A percentile compares a stretch with the other conserved stretches of the same genome.
Conservation (phyloP, 1,139 yeast genomes). For the Kodamaea sp. region DNA sequence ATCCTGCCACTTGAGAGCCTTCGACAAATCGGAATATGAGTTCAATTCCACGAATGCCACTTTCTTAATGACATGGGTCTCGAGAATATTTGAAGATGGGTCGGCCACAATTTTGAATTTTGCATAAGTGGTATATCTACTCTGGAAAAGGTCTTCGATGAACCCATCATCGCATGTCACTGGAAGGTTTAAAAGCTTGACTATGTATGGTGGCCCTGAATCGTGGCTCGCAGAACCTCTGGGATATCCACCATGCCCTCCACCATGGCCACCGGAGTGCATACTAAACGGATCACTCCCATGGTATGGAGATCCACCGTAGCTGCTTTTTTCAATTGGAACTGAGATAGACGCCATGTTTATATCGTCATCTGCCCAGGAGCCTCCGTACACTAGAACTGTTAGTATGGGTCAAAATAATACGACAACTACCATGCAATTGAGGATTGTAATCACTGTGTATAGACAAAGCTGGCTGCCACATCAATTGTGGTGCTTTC, state of each 20-base stretch:
- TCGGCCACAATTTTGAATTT: conserved; percentile 47
- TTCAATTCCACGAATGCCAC: conserved; percentile 65
- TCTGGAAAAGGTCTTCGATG: conserved; percentile 43
- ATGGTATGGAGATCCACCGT: conserved; percentile 8
- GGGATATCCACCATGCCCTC: conserved; percentile 2
- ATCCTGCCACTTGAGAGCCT: conserved; percentile 48
- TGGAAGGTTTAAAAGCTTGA: conserved; percentile 55
- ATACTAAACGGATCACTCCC: conserved; percentile 6
- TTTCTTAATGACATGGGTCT: conserved; percentile 44
- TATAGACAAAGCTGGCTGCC: too few relatives aligned
- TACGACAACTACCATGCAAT: too few relatives aligned
- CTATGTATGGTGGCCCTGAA: conserved; percentile 57
- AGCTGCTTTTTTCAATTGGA: conserved; percentile 33
- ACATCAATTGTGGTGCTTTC: too few relatives aligned
- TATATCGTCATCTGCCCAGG: conserved; percentile 80
- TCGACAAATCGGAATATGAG: conserved; percentile 47
- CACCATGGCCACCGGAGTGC: conserved; percentile 10
- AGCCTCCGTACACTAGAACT: conserved; percentile 46
- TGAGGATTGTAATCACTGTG: too few relatives aligned
- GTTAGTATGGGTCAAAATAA: conserved; percentile 12
- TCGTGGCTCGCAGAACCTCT: conserved; percentile 17
- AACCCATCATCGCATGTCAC: conserved; percentile 39
- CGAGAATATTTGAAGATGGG: conserved; percentile 42
- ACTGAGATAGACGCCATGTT: conserved; percentile 67
- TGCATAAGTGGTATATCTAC: conserved; percentile 41